Base-by-base conservation (phyloP, 345 rosid species). In the Hypericum perforatum region DNA sequence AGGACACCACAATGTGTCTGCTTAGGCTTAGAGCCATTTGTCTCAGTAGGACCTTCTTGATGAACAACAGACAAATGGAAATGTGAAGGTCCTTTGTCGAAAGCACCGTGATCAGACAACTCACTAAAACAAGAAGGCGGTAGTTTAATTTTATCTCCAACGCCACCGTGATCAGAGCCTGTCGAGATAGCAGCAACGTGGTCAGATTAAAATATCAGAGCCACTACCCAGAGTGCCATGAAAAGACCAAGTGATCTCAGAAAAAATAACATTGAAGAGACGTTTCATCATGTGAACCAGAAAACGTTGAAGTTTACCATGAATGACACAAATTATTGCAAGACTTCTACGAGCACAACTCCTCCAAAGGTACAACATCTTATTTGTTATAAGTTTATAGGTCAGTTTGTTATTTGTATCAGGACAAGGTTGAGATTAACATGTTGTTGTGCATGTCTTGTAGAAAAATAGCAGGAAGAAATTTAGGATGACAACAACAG, bases 91-190 rank as follows among this genome's bases (percentile, higher is more conserved):
- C 95, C 97, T 60, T 88, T 85, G 70, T 92, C 98, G 46, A 92
- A 85, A 60, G 87, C 97, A 59, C 98, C 91, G 67, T 92, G 84
- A 82, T 77, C 79, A 60, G 97, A 88, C 68, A 92, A 69, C 61
- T 84, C 86, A 0, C 82, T 78, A 63, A 85, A 80, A 41, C 91
- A 82, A 1, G 97, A 80, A 6, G 89, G 72, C 3, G 95, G 97
- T 50, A 88, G 54, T 68, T 83, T 88, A 39, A 92, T 85, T 71
- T 83, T 88, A 70, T 88, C 97, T 37, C 97, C 98, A 59, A 40
- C 68, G 48, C 95, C 97, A 64, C 76, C 84, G 68, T n/a, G n/a
- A n/a, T n/a, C n/a, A n/a, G n/a, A n/a, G 69, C 94, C 98, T 92
- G 71, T 39, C 29, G 16, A 53, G 41, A 49, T 56, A 13, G 52